Evolutionary conservation across 2,329 filamentous ascomycete species (phyloP).

Genomic region (Ceratocystis harringtonii): DNA sequence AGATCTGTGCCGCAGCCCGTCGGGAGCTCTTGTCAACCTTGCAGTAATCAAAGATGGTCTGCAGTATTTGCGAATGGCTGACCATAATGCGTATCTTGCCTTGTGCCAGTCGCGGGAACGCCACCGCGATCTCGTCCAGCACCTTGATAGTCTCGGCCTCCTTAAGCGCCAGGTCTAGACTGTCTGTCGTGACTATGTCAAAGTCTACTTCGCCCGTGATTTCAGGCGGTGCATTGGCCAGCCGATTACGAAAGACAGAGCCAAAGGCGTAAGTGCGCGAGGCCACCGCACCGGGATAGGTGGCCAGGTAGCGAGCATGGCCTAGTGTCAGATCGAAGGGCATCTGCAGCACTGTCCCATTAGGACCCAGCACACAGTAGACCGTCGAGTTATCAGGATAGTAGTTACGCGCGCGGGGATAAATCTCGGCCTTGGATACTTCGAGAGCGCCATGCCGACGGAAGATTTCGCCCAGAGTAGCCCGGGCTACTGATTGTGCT

Average conservation of each 20-base stretch:
- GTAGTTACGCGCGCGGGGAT: slow-evolving; percentile 73
- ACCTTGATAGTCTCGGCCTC: slow-evolving; percentile 93
- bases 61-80: slow-evolving; percentile 74
- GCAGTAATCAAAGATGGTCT: slow-evolving; percentile 81
- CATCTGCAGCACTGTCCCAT: slow-evolving; percentile 80
- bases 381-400: slow-evolving; percentile 40
- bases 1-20: slow-evolving; percentile 59
- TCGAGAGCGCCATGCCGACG: slow-evolving; percentile 81
- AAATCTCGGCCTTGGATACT: slow-evolving; percentile 55
- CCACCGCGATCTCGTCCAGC: slow-evolving; percentile 71
- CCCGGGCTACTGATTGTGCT: slow-evolving; percentile 58
- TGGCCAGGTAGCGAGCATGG: slow-evolving; percentile 70
- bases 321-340: slow-evolving; percentile 87
- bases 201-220: slow-evolving; percentile 87
- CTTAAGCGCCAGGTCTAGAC: slow-evolving; percentile 68
- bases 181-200: slow-evolving; percentile 77
- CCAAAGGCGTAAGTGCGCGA: slow-evolving; percentile 78
- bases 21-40: slow-evolving; percentile 56
- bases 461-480: slow-evolving; percentile 63
- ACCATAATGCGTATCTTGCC: slow-evolving; percentile 75
- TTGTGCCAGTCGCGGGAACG: slow-evolving; percentile 59
- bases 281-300: slow-evolving; percentile 43
- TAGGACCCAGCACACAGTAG: slow-evolving; percentile 65
- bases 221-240: slow-evolving; percentile 64
- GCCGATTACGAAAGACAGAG: slow-evolving; percentile 66